Evolutionary conservation across 805 yeast genomes (phyloP), one percentile per base, ranked within the genome.

Genomic region (Yueomyces sp.): DNA sequence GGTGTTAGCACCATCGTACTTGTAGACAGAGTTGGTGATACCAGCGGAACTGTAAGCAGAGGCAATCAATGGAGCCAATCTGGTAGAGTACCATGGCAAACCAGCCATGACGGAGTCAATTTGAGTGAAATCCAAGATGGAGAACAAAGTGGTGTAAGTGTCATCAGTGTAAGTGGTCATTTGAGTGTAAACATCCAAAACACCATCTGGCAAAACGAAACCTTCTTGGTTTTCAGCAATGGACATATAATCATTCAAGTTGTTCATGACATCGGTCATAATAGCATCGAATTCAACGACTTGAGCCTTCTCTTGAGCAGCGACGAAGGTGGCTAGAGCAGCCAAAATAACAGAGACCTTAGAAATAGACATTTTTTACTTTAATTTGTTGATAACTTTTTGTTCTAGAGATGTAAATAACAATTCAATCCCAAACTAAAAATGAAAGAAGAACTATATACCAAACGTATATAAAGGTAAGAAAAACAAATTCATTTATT

Each of bases 1-100:
- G 26, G 47, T 34, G 39, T 40, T 45, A 36, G 29, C 49, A 30
- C 46, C 42, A 9, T 31, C 45, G 26, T 34, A 34, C 5, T 34
- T 34, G 37, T 34, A 34, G n/a, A 34, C 26, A 19, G 37, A 34
- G 6, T 34, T 38, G 42, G 50, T 41, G 43, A 46, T 40, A 44
- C 47, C 40, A 41, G 47, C 46, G 37, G 48, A 45, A 37, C 43
- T 36, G 37, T 50, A 36, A 44, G 49, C 52, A 39, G 52, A 44
- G 6, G 48, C 40, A 31, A 54, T 46, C 30, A 42, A 50, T 37
- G 59, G 50, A 26, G 45, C 47, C 37, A 60, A 42, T 50, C 63
- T 57, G 30, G 56, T 44, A 28, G 58, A 47, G 49, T 57, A 64
- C 67, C 67, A 64, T 52, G 68, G 66, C 37, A 64, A 47, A 30